Percentiles rank a stretch among this genome's conserved stretches.
Conservation (phyloP, 2,329 filamentous ascomycete genomes). For the Aspergillus felis region DNA sequence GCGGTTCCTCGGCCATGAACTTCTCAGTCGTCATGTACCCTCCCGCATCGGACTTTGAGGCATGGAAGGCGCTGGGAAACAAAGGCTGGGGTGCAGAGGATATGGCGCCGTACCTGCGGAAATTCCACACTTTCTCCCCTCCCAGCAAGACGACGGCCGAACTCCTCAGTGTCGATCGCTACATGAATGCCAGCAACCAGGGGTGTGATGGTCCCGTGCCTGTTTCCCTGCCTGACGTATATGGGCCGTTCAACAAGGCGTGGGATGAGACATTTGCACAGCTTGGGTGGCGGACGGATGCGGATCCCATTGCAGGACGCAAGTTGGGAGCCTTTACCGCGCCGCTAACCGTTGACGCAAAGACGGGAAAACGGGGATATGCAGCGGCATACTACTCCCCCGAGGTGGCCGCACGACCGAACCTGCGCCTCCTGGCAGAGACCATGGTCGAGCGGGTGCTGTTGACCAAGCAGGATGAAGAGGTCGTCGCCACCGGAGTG, state of each 20-base stretch:
- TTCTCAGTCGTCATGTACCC: constrained; percentile 27
- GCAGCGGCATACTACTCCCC: constrained; percentile 41
- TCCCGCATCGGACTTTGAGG: constrained; percentile 38
- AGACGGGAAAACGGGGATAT: constrained; percentile 34
- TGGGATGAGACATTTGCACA: constrained; percentile 20
- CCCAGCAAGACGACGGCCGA: constrained; percentile 20
- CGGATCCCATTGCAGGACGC: constrained; percentile 34
- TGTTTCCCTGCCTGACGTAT: constrained; percentile 28
- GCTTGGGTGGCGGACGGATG: constrained; percentile 19
- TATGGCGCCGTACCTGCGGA: constrained; percentile 49
- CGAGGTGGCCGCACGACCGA: constrained; percentile 38
- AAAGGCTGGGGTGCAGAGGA: constrained; percentile 43
- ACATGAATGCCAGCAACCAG: constrained; percentile 15
- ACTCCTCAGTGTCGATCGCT: constrained; percentile 11
- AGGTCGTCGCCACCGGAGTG: constrained; percentile 16
- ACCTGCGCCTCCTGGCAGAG: constrained; percentile 46
- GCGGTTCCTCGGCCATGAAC: constrained; percentile 47
- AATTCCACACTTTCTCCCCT: constrained; percentile 31
- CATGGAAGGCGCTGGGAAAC: constrained; percentile 46
- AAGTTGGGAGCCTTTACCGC: constrained; percentile 40
- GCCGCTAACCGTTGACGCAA: constrained; percentile 31
- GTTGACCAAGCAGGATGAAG: constrained; percentile 30
- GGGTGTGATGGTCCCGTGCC: constrained; percentile 18
- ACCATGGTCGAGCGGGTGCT: constrained; percentile 47
- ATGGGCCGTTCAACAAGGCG: constrained; percentile 21